Percentiles rank a stretch among this genome's conserved stretches.
Evolutionary conservation across 2,329 filamentous ascomycete species (phyloP).

Genomic region (Rachicladosporium sp.): DNA sequence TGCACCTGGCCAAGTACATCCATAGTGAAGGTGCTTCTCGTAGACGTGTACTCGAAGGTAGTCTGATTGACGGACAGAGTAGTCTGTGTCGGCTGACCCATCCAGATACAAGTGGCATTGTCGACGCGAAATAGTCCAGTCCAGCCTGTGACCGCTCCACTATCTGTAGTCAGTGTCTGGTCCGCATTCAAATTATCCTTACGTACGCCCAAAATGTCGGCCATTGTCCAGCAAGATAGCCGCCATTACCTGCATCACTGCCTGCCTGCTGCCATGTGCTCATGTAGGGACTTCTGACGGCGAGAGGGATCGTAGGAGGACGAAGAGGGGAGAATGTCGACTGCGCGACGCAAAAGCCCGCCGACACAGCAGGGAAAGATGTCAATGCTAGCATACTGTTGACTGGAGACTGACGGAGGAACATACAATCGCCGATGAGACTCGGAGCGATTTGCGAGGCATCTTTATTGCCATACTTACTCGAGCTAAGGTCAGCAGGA

Average conservation of each 20-base stretch:
- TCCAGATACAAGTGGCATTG: constrained; percentile 50
- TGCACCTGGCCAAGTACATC: constrained; percentile 47
- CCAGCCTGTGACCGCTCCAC: constrained; percentile 48
- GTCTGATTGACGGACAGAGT: constrained; percentile 44
- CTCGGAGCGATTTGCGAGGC: too few relatives aligned
- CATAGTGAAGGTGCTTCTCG: constrained; percentile 56
- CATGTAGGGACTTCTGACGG: constrained; percentile 62
- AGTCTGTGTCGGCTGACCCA: constrained; percentile 42
- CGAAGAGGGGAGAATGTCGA: constrained; percentile 52
- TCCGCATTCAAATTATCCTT: not conserved
- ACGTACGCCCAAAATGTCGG: constrained; percentile 44
- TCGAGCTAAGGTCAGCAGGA: too few relatives aligned
- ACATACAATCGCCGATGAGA: too few relatives aligned
- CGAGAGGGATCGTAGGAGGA: constrained; percentile 58
- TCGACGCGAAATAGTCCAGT: constrained; percentile 58
- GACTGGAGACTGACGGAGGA: too few relatives aligned
- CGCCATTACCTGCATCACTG: constrained; percentile 48
- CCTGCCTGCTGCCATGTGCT: constrained; percentile 55
- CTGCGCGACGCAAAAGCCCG: not conserved
- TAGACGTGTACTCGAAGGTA: constrained; percentile 57
- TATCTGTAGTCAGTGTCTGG: not conserved
- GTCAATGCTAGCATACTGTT: too few relatives aligned
- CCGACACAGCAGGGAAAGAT: not conserved
- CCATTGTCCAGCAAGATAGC: constrained; percentile 56
- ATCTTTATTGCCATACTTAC: too few relatives aligned